Conservation (phyloP, 2,329 filamentous ascomycete genomes). For the Epichloe festucae region DNA sequence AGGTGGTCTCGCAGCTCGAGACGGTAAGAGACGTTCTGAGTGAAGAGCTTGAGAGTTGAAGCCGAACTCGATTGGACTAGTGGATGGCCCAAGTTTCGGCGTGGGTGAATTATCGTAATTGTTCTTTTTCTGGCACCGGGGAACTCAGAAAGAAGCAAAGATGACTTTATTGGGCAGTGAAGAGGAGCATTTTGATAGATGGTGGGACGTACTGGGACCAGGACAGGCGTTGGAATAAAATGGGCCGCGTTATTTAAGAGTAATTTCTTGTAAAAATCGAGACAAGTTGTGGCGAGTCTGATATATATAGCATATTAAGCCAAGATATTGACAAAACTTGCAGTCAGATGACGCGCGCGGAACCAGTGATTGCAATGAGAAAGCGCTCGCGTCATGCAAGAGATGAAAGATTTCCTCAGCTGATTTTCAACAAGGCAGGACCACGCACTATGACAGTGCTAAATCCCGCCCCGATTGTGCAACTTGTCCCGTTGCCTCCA, state of each 20-base stretch:
- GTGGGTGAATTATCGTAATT: not conserved
- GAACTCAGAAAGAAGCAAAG: not conserved
- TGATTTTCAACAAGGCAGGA: not conserved
- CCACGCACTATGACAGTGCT: not conserved
- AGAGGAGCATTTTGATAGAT: constrained; percentile 1
- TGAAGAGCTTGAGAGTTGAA: constrained; percentile 32
- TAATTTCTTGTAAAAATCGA: not conserved
- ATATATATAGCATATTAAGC: too few species aligned
- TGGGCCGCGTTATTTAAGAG: not conserved
- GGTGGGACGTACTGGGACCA: constrained; percentile 2
- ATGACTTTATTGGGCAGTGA: constrained; percentile 1
- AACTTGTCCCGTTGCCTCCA: not conserved
- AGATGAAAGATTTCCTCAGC: not conserved
- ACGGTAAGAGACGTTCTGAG: constrained; percentile 42
- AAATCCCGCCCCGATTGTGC: not conserved
- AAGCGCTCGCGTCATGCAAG: not conserved
- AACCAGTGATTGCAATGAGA: not conserved
- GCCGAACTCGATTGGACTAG: not conserved
- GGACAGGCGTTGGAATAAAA: constrained; percentile 9
- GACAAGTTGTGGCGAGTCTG: too few species aligned
- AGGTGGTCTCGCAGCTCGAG: constrained; percentile 57
- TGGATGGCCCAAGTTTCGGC: not conserved
- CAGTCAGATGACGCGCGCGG: too few species aligned
- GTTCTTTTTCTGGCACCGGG: not conserved
- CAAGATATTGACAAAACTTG: too few species aligned